phyloP scores from a whole-genome alignment of 2,329 filamentous ascomycete species.

The Nigrograna mackinnonii region DNA sequence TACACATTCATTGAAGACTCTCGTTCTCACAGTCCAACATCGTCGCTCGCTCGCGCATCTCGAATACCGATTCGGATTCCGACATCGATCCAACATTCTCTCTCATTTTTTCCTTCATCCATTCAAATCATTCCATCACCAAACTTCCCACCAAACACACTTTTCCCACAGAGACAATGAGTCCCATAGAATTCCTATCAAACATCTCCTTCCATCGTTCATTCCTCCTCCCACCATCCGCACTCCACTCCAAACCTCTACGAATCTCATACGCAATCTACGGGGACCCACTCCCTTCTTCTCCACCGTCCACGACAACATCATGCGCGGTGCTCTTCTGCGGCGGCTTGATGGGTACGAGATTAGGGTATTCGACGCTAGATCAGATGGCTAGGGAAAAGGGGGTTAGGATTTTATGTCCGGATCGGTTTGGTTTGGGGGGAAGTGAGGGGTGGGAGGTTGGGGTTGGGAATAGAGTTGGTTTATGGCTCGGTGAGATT shows the following conservation, averaged over 20 bases:
- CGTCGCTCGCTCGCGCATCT: too few relatives aligned
- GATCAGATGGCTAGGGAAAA: constrained; percentile 28
- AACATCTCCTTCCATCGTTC: constrained; percentile 29
- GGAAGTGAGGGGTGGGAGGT: constrained; percentile 30
- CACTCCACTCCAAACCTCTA: constrained; percentile 17
- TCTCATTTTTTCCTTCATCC: too few relatives aligned
- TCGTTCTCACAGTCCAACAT: too few relatives aligned
- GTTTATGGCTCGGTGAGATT: constrained; percentile 27
- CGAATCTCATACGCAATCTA: constrained; percentile 34
- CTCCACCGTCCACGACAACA: too few relatives aligned
- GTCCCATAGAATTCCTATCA: constrained; percentile 30
- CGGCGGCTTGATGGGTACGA: constrained; percentile 28
- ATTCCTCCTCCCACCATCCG: constrained; percentile 25
- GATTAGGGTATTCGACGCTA: constrained; percentile 26
- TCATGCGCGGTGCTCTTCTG: constrained; percentile 33
- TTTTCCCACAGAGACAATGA: too few relatives aligned
- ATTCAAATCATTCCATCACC: too few relatives aligned
- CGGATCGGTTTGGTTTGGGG: constrained; percentile 32
- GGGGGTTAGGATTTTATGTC: constrained; percentile 32
- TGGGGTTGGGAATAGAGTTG: constrained; percentile 23
- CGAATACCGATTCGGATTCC: too few relatives aligned
- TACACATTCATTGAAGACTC: too few relatives aligned
- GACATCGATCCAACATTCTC: too few relatives aligned
- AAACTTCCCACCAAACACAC: too few relatives aligned
- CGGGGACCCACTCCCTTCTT: too few relatives aligned